These are phyloP conservation scores for Endotrypanum monterogeii DNA, from an alignment of 208 protist species.

Conservation along the genomic window DNA sequence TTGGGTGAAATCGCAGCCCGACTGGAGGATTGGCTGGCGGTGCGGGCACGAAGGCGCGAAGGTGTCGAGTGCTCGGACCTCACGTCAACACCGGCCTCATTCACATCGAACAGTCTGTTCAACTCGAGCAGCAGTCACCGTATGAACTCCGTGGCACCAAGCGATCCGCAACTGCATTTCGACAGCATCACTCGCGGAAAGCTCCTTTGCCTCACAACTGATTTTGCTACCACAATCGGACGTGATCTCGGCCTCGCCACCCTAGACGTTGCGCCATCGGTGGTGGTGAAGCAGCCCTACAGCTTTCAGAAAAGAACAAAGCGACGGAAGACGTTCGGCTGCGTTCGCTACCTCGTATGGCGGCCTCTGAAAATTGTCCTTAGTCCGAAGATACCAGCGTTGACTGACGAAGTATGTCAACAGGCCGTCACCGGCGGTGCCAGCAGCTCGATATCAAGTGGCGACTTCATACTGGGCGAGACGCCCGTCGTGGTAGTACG, in stretches of 20 bases:
- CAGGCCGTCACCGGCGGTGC: background rate
- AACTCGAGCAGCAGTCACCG: background rate
- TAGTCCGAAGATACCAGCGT: background rate
- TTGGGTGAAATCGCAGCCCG: constrained; percentile 27
- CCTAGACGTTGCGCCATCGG: constrained; percentile 20
- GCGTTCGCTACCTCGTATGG: constrained; percentile 25
- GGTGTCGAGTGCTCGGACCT: background rate
- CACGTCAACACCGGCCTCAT: background rate
- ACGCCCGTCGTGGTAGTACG: constrained; percentile 9
- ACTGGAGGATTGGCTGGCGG: constrained; percentile 28
- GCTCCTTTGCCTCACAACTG: constrained; percentile 23
- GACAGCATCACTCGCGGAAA: constrained; percentile 24
- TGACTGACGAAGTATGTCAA: background rate
- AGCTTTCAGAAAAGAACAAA: constrained; percentile 34
- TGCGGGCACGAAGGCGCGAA: constrained; percentile 15
- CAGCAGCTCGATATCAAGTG: background rate
- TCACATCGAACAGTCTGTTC: background rate
- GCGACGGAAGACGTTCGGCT: constrained; percentile 19
- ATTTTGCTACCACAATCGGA: constrained; percentile 34
- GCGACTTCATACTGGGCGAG: background rate
- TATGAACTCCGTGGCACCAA: background rate
- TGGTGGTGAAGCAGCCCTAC: constrained; percentile 34
- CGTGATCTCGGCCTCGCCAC: constrained; percentile 41
- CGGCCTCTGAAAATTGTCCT: constrained; percentile 13
- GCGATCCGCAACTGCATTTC: constrained; percentile 10